Evolutionary conservation across 179 eudicot species (phyloP), one percentile per base, ranked within the genome.

Genomic region (Nepenthes alata): DNA sequence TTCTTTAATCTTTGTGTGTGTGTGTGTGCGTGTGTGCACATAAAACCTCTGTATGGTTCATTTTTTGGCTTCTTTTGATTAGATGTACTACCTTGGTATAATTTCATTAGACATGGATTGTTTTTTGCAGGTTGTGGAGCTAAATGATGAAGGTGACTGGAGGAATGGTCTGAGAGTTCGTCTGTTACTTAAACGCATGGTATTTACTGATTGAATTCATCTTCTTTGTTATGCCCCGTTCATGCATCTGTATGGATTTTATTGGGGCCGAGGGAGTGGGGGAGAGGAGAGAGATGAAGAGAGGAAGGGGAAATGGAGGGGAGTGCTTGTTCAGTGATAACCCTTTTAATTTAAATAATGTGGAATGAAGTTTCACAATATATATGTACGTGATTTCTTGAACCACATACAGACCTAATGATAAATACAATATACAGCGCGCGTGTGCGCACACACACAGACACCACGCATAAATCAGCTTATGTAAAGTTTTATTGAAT

Each of bases 111-210:
- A 10, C 37, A 4, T 60, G 47, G 47, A 11, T 41, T 63, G 4
- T 37, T 44, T 25, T 53, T 59, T 62, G 61, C 72, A 78, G 82
- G 67, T 78, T 63, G 58, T 53, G 4, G 82, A 75, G 77, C 70
- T 78, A 59, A 75, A 75, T 64, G 70, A 65, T 55, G 82, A 72
- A 68, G 79, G 61, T 53, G 72, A 73, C 68, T 78, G 82, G 82
- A 69, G 80, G 59, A 78, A 69, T 72, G 77, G 79, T 59, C 70
- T 78, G 55, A 74, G 74, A 78, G 67, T 78, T 68, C 82, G 82
- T 14, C 59, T 76, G 53, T 61, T 78, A 59, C 72, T 35, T 41
- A 78, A 78, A 60, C 70, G 62, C 44, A 59, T 58, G 79, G 82
- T 78, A 78, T 52, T 9, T 37, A 48, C 62, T 34, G 37, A 48